Base-by-base conservation (phyloP, 345 rosid species). In the Bruguiera parviflora region DNA sequence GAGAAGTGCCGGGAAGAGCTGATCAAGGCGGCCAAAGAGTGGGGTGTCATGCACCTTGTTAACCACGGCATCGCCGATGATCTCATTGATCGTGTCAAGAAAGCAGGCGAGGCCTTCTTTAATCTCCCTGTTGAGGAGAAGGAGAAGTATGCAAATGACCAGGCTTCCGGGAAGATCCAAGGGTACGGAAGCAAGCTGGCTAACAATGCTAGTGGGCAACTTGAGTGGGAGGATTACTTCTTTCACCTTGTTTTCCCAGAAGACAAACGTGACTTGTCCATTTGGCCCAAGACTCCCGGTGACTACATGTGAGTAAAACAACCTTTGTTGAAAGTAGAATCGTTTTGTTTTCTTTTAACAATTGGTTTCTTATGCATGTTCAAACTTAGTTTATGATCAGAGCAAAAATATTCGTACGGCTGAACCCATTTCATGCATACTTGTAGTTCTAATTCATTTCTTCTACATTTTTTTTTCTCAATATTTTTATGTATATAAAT, bases 131-230 rank as follows among this genome's bases (percentile, higher is more conserved):
- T 90, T 0, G 96, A 95, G 81, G 96, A 90, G 83, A 95, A 95
- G 74, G 99, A 95, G 84, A 95, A 77, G 80, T 76, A 90, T 24
- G 96, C 97, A 0, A 95, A 95, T 22, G 92, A 92, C 46, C 99
- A 92, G 78, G 92, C 80, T 25, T 18, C 87, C 0, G 97, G 97
- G 7, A 92, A 85, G 32, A 84, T 92, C 79, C 99, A 95, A 70
- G 99, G 98, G 0, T 95, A 95, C 67, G 98, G 99, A 31, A 95
- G 97, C 76, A 95, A 95, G 84, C 83, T 95, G 0, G 99, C 97
- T 28, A 95, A 95, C 74, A 95, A 84, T 75, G 92, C 93, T 8
- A 64, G 91, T 20, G 96, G 99, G 1, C 96, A 85, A 66, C 85
- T 95, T 13, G 99, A 95, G 69, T 95, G 99, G 99, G 91, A 86